phyloP scores from a whole-genome alignment of 2,329 filamentous ascomycete genomes.

The Ceratocystis harringtonii region DNA sequence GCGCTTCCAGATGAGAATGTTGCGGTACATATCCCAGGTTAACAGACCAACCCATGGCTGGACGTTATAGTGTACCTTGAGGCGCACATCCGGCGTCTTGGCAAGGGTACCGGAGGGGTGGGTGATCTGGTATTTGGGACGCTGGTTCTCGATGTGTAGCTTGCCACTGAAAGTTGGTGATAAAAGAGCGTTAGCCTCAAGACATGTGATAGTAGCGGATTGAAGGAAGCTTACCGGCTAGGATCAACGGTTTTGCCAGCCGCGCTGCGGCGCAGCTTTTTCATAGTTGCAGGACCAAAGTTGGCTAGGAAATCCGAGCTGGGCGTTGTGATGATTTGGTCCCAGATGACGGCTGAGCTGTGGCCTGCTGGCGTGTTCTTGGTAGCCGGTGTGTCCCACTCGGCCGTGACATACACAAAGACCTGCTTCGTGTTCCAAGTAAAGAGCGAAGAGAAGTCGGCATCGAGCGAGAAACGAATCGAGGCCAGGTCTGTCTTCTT shows the following conservation, averaged over 20 bases:
- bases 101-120: conserved; percentile 71
- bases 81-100: conserved; percentile 53
- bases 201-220: neutral
- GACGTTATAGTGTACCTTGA: conserved; percentile 86
- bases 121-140: conserved; percentile 93
- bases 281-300: conserved; percentile 43
- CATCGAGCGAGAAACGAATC: conserved; percentile 82
- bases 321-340: conserved; percentile 72
- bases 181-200: neutral
- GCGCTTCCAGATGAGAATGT: conserved; percentile 48
- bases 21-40: conserved; percentile 55
- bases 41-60: conserved; percentile 90
- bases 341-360: conserved; percentile 78
- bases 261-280: conserved; percentile 45
- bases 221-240: conserved; percentile 30
- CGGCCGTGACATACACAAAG: conserved; percentile 88
- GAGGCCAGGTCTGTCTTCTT: conserved; percentile 94
- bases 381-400: conserved; percentile 36
- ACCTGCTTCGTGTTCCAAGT: conserved; percentile 99
- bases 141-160: conserved; percentile 66
- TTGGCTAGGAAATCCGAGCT: conserved; percentile 48
- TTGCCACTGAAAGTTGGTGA: conserved; percentile 41
- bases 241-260: conserved; percentile 47
- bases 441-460: conserved; percentile 83
- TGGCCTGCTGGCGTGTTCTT: conserved; percentile 21